These are phyloP conservation scores for Lipomyces mesembrius DNA, from an alignment of 805 yeast genomes.

Conservation along the genomic window DNA sequence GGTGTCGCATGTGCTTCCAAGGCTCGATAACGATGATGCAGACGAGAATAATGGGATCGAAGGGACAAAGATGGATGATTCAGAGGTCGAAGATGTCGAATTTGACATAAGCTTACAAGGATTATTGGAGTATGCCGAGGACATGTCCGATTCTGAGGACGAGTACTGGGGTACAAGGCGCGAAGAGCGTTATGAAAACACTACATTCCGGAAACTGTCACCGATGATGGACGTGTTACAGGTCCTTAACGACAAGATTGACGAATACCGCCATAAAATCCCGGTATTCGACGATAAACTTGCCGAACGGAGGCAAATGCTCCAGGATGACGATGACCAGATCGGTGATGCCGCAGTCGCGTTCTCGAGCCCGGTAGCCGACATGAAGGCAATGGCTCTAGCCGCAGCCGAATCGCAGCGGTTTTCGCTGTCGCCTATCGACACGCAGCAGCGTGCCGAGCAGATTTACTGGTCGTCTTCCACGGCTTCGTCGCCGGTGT, in stretches of 20 bases:
- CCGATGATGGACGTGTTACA: conserved; percentile 27
- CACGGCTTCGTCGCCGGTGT: conserved; percentile 5
- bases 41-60: conserved; percentile 14
- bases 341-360: conserved; percentile 23
- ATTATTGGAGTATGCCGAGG: conserved; percentile 20
- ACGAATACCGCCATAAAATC: conserved; percentile 22
- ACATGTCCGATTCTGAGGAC: conserved; percentile 32
- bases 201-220: conserved; percentile 19
- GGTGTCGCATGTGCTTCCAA: conserved; percentile 21
- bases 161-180: conserved; percentile 33
- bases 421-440: conserved; percentile 24
- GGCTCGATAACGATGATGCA: conserved; percentile 12
- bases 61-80: neutral
- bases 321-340: conserved; percentile 25
- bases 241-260: conserved; percentile 20
- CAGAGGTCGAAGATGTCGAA: neutral
- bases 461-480: conserved; percentile 21
- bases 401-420: neutral
- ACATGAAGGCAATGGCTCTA: neutral
- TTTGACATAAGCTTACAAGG: conserved; percentile 3
- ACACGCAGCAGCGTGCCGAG: conserved; percentile 30
- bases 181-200: conserved; percentile 16
- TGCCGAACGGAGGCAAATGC: conserved; percentile 25
- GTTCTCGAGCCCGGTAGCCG: conserved; percentile 22
- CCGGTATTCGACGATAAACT: conserved; percentile 30